phyloP scores from a whole-genome alignment of 2,329 filamentous ascomycete genomes.

The Aspergillus ustus region DNA sequence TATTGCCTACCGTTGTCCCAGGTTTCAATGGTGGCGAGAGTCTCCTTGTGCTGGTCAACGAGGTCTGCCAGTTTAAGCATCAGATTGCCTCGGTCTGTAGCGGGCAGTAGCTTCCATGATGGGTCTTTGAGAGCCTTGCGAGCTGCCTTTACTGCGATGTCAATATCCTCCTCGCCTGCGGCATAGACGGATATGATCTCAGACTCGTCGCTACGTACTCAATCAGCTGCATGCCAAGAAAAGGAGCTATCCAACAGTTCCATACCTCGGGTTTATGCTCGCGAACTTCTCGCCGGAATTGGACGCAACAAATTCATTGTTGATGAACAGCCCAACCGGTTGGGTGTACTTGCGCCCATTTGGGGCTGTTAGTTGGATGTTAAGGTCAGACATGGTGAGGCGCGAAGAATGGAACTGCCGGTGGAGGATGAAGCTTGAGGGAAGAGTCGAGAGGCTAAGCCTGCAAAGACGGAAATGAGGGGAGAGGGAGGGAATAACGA shows the following conservation, averaged over 20 bases:
- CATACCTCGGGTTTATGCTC: slow-evolving; percentile 68
- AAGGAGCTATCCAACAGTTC: not conserved
- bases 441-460: slow-evolving; percentile 15
- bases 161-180: slow-evolving; percentile 43
- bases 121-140: slow-evolving; percentile 41
- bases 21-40: slow-evolving; percentile 70
- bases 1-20: slow-evolving; percentile 69
- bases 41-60: slow-evolving; percentile 67
- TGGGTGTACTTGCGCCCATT: slow-evolving; percentile 75
- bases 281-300: slow-evolving; percentile 67
- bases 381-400: slow-evolving; percentile 43
- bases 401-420: slow-evolving; percentile 31
- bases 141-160: slow-evolving; percentile 39
- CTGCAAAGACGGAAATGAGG: slow-evolving; percentile 15
- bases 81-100: slow-evolving; percentile 67
- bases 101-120: slow-evolving; percentile 39
- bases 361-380: slow-evolving; percentile 69
- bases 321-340: slow-evolving; percentile 80
- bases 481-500: slow-evolving; percentile 11
- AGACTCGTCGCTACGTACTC: slow-evolving; percentile 59
- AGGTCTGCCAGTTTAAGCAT: slow-evolving; percentile 73
- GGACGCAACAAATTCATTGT: slow-evolving; percentile 76
- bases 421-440: slow-evolving; percentile 14
- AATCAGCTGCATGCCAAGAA: slow-evolving; percentile 21
- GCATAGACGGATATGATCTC: slow-evolving; percentile 74